Evolutionary conservation across 257 asterid genomes (phyloP), one percentile per base, ranked within the genome.

Genomic region (Primulina eburnea): DNA sequence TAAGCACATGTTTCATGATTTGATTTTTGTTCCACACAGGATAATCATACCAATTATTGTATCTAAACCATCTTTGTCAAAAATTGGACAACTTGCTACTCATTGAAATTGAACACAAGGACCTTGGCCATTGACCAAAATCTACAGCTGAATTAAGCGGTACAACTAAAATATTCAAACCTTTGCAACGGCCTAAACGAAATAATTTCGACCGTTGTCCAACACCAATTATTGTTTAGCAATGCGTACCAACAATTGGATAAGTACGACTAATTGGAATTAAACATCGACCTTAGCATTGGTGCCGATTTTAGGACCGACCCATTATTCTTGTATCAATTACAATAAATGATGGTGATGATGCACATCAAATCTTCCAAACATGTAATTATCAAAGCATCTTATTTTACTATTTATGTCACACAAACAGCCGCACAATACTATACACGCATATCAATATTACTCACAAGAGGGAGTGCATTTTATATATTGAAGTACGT

Each of bases 401-500:
- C 21, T 5, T 8, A 50, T 5, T 16, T 4, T 4, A 50, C 57
- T 5, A 14, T 50, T 12, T 14, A 17, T 4, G 52, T 4, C 52
- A 10, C 55, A 43, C 6, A 43, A 43, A 43, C 2, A 43, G 17
- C 50, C 14, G 12, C 50, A 38, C 50, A 43, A 9, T 16, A 40
- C 50, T 10, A 11, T 40, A 28, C 11, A 40, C 11, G 2, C 50
- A 40, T 9, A 43, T 43, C 0, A 50, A 50, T 50, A 43, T 43
- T 43, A 43, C 57, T 50, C 21, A 5, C 21, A 14, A 50, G 5
- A 59, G 11, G 35, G 60, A 37, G 59, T 5, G 37, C 34, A 60
- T 30, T 20, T 60, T 32, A 24, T 2, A 58, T 11, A 70, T 1
- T 5, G 20, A 50, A 50, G 57, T 17, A 87, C 97, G 1, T 89